A percentile compares a stretch with the other conserved stretches of the same genome.
phyloP scores from a whole-genome alignment of 192 early-diverging fungal genomes.

The Dimargaris cristalligena region DNA sequence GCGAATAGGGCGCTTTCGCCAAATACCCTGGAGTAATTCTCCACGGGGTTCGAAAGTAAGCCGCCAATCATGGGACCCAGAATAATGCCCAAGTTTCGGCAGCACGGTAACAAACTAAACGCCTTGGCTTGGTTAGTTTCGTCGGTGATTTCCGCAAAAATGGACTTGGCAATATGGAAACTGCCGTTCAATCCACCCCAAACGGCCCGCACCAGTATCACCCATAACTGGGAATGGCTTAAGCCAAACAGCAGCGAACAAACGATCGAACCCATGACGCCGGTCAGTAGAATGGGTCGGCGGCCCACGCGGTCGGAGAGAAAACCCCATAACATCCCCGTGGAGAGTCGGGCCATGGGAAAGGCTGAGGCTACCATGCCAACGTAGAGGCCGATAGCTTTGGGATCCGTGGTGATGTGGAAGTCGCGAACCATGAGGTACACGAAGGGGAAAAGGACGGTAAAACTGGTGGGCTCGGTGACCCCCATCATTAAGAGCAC shows the following conservation, averaged over 20 bases:
- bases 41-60: slow-evolving; percentile 55
- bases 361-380: slow-evolving; percentile 31
- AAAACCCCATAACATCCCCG: slow-evolving; percentile 50
- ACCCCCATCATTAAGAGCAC: slow-evolving; percentile 18
- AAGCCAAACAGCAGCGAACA: slow-evolving; percentile 58
- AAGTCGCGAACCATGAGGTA: slow-evolving; percentile 67
- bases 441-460: slow-evolving; percentile 62
- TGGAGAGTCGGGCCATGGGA: slow-evolving; percentile 27
- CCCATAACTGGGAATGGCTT: slow-evolving; percentile 33
- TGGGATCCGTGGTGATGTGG: slow-evolving; percentile 43
- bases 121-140: slow-evolving; percentile 54
- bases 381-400: slow-evolving; percentile 62
- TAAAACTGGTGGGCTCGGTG: slow-evolving; percentile 49
- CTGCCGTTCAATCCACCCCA: slow-evolving; percentile 59
- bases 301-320: slow-evolving; percentile 67
- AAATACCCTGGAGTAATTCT: slow-evolving; percentile 41
- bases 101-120: slow-evolving; percentile 57
- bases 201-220: slow-evolving; percentile 36
- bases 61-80: slow-evolving; percentile 63
- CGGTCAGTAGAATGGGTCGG: slow-evolving; percentile 58
- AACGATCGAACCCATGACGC: slow-evolving; percentile 57
- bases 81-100: slow-evolving; percentile 45
- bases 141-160: slow-evolving; percentile 77
- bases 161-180: slow-evolving; percentile 61
- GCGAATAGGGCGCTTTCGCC: slow-evolving; percentile 37